Evolutionary conservation across 2,329 filamentous ascomycete genomes (phyloP), one percentile per base, ranked within the genome.

Genomic region (Epichloe elymi): DNA sequence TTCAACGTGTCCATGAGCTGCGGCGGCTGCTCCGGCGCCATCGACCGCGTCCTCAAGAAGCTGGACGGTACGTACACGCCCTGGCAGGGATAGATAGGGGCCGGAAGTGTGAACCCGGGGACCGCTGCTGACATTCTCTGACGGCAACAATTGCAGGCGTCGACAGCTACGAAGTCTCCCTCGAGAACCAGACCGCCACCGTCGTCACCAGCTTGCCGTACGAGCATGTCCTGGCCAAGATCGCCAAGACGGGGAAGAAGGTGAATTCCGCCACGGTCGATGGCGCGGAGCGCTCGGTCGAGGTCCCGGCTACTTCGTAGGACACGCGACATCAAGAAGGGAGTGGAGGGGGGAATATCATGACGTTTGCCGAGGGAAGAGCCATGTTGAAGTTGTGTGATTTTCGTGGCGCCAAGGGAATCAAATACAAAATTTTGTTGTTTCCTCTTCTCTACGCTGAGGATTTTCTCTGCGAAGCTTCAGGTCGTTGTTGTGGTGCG

Each of bases 1-100:
- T 97, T 97, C 77, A 83, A 90, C 70, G 81, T 97, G 68, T 77
- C 74, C 70, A 98, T 98, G 93, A 86, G 76, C 76, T 98, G 93
- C 74, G 82, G 87, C 66, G 93, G 93, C 68, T 98, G 93, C 83
- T 96, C 90, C 44, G 89, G 90, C 63, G 93, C 93, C 59, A 78
- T 98, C 43, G 86, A 95, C 71, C 80, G 89, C 49, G 89, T 96
- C 44, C 81, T 98, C 57, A 91, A 87, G 74, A 95, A 88, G 74
- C 82, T 95, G 2, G 85, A 94, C 19, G 89, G 90, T 95, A 65
- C 57, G 79, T 69, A 11, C 26, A 30, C 26, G 26, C 26, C 26
- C 26, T 11, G 26, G 8, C 8, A 30, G 26, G 26, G 26, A 3
- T 7, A 3, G 8, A 30, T 4, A 11, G 8, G 8, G 3, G 8